Evolutionary conservation across 371 early-diverging fungal genomes (phyloP), one percentile per base, ranked within the genome.

Genomic region (Rhizopus arrhizus): DNA sequence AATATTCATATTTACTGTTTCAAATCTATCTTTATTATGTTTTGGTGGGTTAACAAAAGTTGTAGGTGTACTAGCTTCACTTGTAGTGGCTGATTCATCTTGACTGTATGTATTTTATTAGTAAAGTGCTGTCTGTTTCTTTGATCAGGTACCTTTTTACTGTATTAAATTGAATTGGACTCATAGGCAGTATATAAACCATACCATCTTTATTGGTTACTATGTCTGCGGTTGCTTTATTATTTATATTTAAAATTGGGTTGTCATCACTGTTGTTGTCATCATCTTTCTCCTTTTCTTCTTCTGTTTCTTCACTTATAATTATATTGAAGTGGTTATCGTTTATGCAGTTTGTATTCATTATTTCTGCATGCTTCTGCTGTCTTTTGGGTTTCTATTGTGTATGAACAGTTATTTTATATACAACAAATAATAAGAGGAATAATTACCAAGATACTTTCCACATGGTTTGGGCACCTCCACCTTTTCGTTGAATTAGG

Each of bases 401-500:
- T 12, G 59, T 10, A 31, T 4, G 5, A 41, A 45, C 15, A 28
- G 35, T 13, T 10, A 22, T 38, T 9, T 38, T 48, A 50, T 16
- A 34, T 31, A 40, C 7, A 52, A 36, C 11, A 36, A 1, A 2
- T 11, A 36, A 9, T 6, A n/a, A 28, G 35, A 38, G 22, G 28
- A n/a, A 35, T 45, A 29, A 59, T 48, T 72, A 73, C 74, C 69
- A 84, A 62, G 4, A 75, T 72, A 47, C 87, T 84, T 48, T 94
- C 93, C n/a, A 77, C 87, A 69, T 95, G 95, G 56, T 83, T 86
- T 4, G 95, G 95, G 68, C 95, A 95, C 86, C 87, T 91, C 95
- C 95, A 95, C 58, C 83, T 85, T 34, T 72, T 74, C 32, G 69
- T 65, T 8, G 78, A 51, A 65, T 80, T 83, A 15, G 93, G 93